Percentiles rank a stretch among this genome's conserved stretches.
Conservation (phyloP, 2,329 filamentous ascomycete genomes). For the Xylaria sp. region DNA sequence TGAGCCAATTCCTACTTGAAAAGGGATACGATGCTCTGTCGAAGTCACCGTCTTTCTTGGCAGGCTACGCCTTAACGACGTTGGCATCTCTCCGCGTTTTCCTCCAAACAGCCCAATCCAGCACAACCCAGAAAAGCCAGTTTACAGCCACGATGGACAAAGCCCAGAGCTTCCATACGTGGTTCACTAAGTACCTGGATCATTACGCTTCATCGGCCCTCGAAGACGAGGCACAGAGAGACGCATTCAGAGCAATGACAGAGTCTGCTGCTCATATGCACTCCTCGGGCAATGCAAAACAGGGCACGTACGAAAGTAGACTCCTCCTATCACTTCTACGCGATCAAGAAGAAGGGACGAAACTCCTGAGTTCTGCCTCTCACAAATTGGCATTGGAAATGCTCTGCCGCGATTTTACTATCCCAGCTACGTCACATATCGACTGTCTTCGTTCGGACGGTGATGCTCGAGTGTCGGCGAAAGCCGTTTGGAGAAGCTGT, state of each 20-base stretch:
- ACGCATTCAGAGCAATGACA: conserved; percentile 62
- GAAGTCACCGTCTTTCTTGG: conserved; percentile 66
- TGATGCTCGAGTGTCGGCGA: conserved; percentile 55
- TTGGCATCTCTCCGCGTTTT: conserved; percentile 74
- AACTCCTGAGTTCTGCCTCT: conserved; percentile 65
- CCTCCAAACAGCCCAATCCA: conserved; percentile 66
- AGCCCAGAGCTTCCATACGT: conserved; percentile 68
- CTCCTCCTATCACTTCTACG: conserved; percentile 74
- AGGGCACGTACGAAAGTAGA: conserved; percentile 68
- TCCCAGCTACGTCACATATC: conserved; percentile 50
- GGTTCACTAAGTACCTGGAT: conserved; percentile 68
- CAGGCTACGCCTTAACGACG: conserved; percentile 73
- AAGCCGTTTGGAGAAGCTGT: conserved; percentile 73
- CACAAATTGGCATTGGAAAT: conserved; percentile 64
- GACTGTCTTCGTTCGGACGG: conserved; percentile 67
- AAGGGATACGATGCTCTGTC: conserved; percentile 61
- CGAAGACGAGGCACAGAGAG: conserved; percentile 42
- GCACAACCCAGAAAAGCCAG: conserved; percentile 79
- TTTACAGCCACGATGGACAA: conserved; percentile 71
- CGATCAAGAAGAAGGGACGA: conserved; percentile 58
- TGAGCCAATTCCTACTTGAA: conserved; percentile 76
- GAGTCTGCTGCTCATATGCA: conserved; percentile 63
- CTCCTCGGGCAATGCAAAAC: conserved; percentile 62
- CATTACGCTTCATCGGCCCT: conserved; percentile 54
- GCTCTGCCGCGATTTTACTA: conserved; percentile 69